Conservation (phyloP, 2,329 filamentous ascomycete genomes). For the Verticillium alfalfae region DNA sequence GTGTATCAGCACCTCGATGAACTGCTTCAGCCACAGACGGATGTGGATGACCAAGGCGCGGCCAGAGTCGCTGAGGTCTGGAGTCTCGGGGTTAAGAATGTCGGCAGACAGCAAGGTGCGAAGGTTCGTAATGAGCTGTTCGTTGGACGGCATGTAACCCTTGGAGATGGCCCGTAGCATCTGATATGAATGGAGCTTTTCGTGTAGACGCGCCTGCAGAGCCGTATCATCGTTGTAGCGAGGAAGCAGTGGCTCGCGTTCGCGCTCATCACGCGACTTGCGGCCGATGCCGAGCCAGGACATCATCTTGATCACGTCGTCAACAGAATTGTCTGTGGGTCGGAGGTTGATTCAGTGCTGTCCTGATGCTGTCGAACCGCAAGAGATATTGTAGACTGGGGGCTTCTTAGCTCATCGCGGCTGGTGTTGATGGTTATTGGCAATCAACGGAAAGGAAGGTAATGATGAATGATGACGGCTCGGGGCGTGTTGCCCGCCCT, state of each 20-base stretch:
- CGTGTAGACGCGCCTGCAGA: conserved; percentile 70
- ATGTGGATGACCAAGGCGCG: conserved; percentile 65
- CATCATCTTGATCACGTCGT: not conserved
- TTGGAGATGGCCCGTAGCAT: conserved; percentile 77
- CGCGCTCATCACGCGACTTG: conserved; percentile 44
- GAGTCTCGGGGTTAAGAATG: conserved; percentile 66
- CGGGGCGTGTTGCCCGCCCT: not conserved
- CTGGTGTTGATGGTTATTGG: not conserved
- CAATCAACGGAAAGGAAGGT: not conserved
- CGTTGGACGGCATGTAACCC: conserved; percentile 89
- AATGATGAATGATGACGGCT: not conserved
- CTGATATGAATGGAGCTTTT: conserved; percentile 91
- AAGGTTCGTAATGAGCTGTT: conserved; percentile 75
- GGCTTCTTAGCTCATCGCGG: not conserved
- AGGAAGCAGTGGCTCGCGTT: conserved; percentile 75
- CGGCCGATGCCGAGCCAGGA: conserved; percentile 16
- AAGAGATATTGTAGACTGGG: not conserved
- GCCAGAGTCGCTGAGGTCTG: conserved; percentile 73
- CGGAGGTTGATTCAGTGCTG: not conserved
- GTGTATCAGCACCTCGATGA: conserved; percentile 74
- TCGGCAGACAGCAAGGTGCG: conserved; percentile 74
- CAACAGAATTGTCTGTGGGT: not conserved
- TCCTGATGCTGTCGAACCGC: not conserved
- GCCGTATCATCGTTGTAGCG: conserved; percentile 69
- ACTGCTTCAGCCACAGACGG: conserved; percentile 68